A percentile compares a stretch with the other conserved stretches of the same genome.
Conservation (phyloP, 192 early-diverging fungal species). For the Backusella circina region DNA sequence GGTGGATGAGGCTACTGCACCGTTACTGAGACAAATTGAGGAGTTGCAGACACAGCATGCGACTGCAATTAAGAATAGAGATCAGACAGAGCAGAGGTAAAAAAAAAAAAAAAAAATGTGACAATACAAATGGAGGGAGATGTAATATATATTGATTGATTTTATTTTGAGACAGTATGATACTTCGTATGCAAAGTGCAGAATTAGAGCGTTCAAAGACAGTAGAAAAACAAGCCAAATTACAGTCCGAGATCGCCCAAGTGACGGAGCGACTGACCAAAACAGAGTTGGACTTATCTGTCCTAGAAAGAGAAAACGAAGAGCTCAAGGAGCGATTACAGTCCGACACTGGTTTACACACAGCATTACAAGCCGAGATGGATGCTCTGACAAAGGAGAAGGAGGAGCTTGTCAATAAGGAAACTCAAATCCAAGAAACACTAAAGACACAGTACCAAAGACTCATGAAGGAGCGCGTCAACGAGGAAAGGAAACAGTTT, state of each 20-base stretch:
- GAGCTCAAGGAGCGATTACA: background rate
- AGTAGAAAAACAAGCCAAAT: constrained; percentile 34
- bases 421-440: constrained; percentile 20
- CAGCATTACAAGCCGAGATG: background rate
- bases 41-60: constrained; percentile 41
- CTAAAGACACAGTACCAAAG: constrained; percentile 35
- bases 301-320: background rate
- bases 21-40: constrained; percentile 44
- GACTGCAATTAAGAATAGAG: constrained; percentile 35
- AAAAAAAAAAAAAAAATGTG: too few relatives aligned
- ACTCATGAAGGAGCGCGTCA: constrained; percentile 35
- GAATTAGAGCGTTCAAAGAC: constrained; percentile 22
- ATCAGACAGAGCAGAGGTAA: constrained; percentile 42
- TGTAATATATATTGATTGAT: background rate
- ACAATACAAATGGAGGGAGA: too few relatives aligned
- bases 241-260: background rate
- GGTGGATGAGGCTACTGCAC: constrained; percentile 41
- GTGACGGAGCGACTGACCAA: background rate
- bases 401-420: background rate
- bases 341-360: background rate
- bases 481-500: constrained; percentile 40
- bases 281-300: background rate
- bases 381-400: background rate
- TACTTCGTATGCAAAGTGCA: constrained; percentile 17
- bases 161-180: constrained; percentile 6